A percentile compares a stretch with the other conserved stretches of the same genome.
Conservation (phyloP, 345 rosid genomes). For the Citrus hindsii region DNA sequence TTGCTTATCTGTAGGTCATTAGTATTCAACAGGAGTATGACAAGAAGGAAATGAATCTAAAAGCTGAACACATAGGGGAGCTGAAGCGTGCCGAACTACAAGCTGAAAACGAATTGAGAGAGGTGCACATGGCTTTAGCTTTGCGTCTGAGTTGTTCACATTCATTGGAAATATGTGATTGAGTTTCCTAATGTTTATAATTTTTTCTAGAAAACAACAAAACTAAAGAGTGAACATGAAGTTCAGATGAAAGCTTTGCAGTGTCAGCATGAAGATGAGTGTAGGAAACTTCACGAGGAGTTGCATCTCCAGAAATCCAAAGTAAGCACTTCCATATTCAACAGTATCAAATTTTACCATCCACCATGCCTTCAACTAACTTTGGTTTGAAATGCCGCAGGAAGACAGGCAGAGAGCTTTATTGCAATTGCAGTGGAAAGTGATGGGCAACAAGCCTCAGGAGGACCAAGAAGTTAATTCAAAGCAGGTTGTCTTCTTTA, state of each 20-base stretch:
- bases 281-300: conserved; percentile 65
- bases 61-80: conserved; percentile 59
- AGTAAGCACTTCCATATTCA: conserved; percentile 31
- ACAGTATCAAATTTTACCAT: conserved; percentile 6
- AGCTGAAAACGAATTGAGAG: conserved; percentile 69
- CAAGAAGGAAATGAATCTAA: conserved; percentile 55
- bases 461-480: conserved; percentile 82
- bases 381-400: conserved; percentile 31
- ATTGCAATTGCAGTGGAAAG: conserved; percentile 89
- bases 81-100: conserved; percentile 56
- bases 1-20: conserved; percentile 36
- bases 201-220: conserved; percentile 44
- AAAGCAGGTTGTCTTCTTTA: conserved; percentile 43
- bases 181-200: conserved; percentile 3
- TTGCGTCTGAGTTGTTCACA: conserved; percentile 1
- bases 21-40: conserved; percentile 52
- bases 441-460: conserved; percentile 74
- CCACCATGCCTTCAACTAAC: neutral
- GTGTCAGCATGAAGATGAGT: conserved; percentile 76
- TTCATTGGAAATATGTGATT: conserved; percentile 6
- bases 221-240: conserved; percentile 67
- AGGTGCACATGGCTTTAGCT: conserved; percentile 33
- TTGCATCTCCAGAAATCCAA: conserved; percentile 67
- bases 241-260: conserved; percentile 63
- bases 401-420: conserved; percentile 85